Percentiles rank a stretch among this genome's conserved stretches.
These are phyloP conservation scores for Rhynchospora tenuis DNA, from an alignment of 176 grass and related monocot genomes.

Conservation along the genomic window DNA sequence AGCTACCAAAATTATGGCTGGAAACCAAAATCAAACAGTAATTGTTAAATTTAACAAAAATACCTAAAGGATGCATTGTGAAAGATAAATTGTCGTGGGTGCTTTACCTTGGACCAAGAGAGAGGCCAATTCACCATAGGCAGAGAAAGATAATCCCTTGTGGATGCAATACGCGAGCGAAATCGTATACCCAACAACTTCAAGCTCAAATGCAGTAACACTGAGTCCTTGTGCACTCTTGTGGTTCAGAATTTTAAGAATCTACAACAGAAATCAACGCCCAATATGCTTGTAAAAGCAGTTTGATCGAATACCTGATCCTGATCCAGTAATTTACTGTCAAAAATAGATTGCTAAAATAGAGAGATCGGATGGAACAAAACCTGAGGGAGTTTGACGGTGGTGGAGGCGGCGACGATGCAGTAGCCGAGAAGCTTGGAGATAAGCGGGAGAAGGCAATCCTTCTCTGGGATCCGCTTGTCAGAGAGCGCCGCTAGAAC, in stretches of 20 bases:
- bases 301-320: not conserved
- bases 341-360: not conserved
- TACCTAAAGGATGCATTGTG: not conserved
- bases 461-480: slow-evolving; percentile 64
- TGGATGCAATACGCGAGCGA: slow-evolving; percentile 96
- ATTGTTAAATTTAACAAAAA: slow-evolving; percentile 15
- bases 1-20: slow-evolving; percentile 83
- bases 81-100: slow-evolving; percentile 16
- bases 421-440: slow-evolving; percentile 90
- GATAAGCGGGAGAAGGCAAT: slow-evolving; percentile 72
- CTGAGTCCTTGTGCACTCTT: slow-evolving; percentile 89
- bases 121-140: slow-evolving; percentile 88
- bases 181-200: slow-evolving; percentile 92
- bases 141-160: slow-evolving; percentile 91
- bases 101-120: slow-evolving; percentile 80
- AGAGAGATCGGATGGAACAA: not conserved
- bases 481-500: slow-evolving; percentile 48
- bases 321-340: not conserved
- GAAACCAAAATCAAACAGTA: slow-evolving; percentile 26
- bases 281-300: not conserved
- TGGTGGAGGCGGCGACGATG: slow-evolving; percentile 95
- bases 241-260: slow-evolving; percentile 82
- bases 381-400: slow-evolving; percentile 94
- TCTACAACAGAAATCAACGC: slow-evolving; percentile 36
- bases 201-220: slow-evolving; percentile 80